Evolutionary conservation across 768 basidiomycete species (phyloP).

Genomic region (Leccinellum luteum): DNA sequence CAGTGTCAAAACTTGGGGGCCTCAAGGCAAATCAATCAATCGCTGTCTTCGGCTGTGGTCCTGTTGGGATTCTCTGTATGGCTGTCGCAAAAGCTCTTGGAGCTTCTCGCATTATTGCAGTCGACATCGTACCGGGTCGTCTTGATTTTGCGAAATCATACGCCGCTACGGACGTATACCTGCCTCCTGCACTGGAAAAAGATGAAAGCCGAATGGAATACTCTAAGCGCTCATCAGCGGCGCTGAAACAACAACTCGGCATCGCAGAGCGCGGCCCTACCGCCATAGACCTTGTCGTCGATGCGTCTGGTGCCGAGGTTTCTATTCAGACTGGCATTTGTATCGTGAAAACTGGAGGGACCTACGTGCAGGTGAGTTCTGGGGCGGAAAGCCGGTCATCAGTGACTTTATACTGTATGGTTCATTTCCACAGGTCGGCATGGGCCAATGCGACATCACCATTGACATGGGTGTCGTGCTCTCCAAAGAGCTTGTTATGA

Average conservation of each 20-base stretch:
- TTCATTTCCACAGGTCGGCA: constrained; percentile 56
- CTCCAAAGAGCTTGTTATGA: constrained; percentile 76
- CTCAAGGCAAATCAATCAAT: constrained; percentile 75
- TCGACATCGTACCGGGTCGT: constrained; percentile 74
- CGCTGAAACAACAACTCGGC: constrained; percentile 61
- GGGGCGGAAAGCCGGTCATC: constrained; percentile 2
- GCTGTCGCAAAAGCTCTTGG: constrained; percentile 95
- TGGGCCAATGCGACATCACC: constrained; percentile 74
- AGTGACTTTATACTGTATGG: neutral
- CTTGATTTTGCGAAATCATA: constrained; percentile 86
- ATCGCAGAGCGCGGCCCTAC: constrained; percentile 69
- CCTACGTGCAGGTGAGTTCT: constrained; percentile 56
- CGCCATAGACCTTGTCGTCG: constrained; percentile 82
- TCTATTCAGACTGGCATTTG: constrained; percentile 86
- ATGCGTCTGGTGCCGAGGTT: constrained; percentile 90
- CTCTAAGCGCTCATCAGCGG: constrained; percentile 66
- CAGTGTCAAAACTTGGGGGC: constrained; percentile 72
- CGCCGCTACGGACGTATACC: constrained; percentile 74
- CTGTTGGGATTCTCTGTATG: constrained; percentile 87
- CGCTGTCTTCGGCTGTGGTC: constrained; percentile 86
- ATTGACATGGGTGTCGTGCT: constrained; percentile 70
- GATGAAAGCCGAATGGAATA: constrained; percentile 70
- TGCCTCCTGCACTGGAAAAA: constrained; percentile 56
- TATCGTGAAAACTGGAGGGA: constrained; percentile 74
- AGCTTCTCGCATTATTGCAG: constrained; percentile 77